Percentiles rank a stretch among this genome's conserved stretches.
These are phyloP conservation scores for Neurospora crassa DNA, from an alignment of 2,329 filamentous ascomycete genomes.

Conservation along the genomic window DNA sequence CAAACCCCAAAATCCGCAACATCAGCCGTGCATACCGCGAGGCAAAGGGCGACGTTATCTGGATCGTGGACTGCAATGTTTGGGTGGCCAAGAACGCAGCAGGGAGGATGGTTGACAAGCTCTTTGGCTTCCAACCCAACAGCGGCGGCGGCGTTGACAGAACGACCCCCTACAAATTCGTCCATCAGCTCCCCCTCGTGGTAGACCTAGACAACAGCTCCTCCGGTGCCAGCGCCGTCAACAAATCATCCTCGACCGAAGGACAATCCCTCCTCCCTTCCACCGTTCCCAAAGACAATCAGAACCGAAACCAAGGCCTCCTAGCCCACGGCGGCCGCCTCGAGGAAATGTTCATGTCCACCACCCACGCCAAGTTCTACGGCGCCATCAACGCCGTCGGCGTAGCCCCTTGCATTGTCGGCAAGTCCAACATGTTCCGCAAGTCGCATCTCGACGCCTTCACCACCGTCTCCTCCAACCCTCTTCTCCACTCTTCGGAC, in stretches of 20 bases:
- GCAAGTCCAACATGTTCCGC: conserved; percentile 98
- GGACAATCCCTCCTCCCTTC: conserved; percentile 9
- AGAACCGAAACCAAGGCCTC: conserved; percentile 10
- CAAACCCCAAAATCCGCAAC: conserved; percentile 97
- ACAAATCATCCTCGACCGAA: not conserved
- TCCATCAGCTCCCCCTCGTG: conserved; percentile 84
- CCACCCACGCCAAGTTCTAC: conserved; percentile 94
- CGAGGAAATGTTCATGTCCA: conserved; percentile 91
- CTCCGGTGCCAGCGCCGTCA: not conserved
- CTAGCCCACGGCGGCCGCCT: conserved; percentile 64
- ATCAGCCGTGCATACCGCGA: conserved; percentile 90
- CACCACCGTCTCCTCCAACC: conserved; percentile 40
- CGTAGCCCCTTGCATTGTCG: conserved; percentile 85
- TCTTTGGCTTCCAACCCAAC: conserved; percentile 55
- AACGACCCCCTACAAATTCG: conserved; percentile 69
- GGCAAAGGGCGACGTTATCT: conserved; percentile 77
- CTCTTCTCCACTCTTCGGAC: conserved; percentile 28
- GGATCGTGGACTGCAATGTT: conserved; percentile 94
- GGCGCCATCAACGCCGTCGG: conserved; percentile 90
- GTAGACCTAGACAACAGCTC: conserved; percentile 53
- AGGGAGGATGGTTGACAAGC: conserved; percentile 79
- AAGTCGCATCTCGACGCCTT: conserved; percentile 78
- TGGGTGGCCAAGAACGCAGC: conserved; percentile 76
- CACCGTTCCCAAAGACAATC: not conserved
- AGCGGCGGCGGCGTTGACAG: conserved; percentile 26